Evolutionary conservation across 75 land plant genomes (phyloP).

Genomic region (Picea sitchensis): DNA sequence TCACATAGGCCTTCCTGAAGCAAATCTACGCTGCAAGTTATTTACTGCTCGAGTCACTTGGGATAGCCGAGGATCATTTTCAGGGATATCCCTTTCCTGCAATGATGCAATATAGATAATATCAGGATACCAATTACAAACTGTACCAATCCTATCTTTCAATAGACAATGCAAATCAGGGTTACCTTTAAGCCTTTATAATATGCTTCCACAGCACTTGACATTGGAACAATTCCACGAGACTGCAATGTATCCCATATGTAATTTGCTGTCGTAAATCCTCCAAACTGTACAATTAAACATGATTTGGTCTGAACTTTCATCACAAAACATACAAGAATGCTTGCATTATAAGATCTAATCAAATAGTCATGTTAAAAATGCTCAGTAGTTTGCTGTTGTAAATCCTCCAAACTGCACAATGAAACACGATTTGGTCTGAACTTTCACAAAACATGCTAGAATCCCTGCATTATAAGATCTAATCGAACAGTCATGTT

Average conservation of each 20-base stretch:
- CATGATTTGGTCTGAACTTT: constrained; percentile 2
- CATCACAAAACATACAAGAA: background rate
- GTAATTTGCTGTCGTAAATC: constrained; percentile 64
- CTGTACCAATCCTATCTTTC: background rate
- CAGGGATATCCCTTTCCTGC: constrained; percentile 51
- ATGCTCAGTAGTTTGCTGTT: constrained; percentile 43
- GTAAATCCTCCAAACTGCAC: constrained; percentile 72
- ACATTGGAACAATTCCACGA: constrained; percentile 34
- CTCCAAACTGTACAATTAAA: constrained; percentile 56
- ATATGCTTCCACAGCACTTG: constrained; percentile 61
- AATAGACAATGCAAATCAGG: background rate
- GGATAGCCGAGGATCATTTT: constrained; percentile 44
- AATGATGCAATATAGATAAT: background rate
- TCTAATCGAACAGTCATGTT: background rate
- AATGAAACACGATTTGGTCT: constrained; percentile 1
- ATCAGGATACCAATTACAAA: background rate
- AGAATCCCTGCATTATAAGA: background rate
- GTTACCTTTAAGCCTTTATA: constrained; percentile 59
- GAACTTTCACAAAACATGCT: background rate
- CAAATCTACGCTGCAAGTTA: constrained; percentile 19
- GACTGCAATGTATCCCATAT: constrained; percentile 78
- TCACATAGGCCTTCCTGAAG: constrained; percentile 2
- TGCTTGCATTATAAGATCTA: background rate
- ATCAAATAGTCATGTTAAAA: background rate
- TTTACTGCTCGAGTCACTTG: constrained; percentile 23